Evolutionary conservation across 495 filamentous ascomycete species (phyloP).

Genomic region (Sphaerosporella brunnea): DNA sequence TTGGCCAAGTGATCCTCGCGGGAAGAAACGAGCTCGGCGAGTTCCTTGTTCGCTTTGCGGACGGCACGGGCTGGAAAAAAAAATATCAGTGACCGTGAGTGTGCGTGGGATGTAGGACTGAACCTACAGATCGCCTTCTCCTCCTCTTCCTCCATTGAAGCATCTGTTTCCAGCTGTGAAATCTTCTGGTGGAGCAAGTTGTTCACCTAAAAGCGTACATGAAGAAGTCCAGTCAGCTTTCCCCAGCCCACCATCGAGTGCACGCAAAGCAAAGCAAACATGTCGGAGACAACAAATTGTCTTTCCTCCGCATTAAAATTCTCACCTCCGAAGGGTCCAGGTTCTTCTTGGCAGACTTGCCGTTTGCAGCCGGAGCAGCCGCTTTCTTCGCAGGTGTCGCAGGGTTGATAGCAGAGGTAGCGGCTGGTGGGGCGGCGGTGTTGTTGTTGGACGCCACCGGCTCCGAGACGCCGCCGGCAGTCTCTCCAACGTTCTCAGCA

Average conservation of each 20-base stretch:
- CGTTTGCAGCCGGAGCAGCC: constrained; percentile 14
- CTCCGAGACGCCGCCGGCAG: constrained; percentile 13
- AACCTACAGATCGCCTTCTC: constrained; percentile 84
- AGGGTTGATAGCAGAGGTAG: constrained; percentile 33
- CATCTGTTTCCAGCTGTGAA: constrained; percentile 83
- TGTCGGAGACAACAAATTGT: constrained; percentile 12
- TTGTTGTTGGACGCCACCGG: constrained; percentile 20
- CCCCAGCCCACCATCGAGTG: too few relatives aligned
- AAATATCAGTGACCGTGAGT: background rate
- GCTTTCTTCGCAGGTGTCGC: constrained; percentile 11
- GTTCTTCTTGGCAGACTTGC: constrained; percentile 26
- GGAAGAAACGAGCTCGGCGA: constrained; percentile 24
- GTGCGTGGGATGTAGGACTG: background rate
- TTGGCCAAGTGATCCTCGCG: constrained; percentile 31
- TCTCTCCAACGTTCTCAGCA: constrained; percentile 4
- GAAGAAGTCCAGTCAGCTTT: background rate
- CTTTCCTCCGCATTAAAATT: constrained; percentile 25
- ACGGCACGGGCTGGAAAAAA: constrained; percentile 51
- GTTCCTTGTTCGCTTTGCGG: constrained; percentile 78
- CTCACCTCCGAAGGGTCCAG: constrained; percentile 26
- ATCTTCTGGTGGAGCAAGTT: constrained; percentile 87
- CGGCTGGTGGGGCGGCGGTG: constrained; percentile 11
- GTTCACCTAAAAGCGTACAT: constrained; percentile 37
- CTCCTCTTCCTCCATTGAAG: constrained; percentile 84
- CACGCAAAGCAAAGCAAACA: background rate